Base-by-base conservation (phyloP, 768 basidiomycete species). In the Hortiboletus campestris region DNA sequence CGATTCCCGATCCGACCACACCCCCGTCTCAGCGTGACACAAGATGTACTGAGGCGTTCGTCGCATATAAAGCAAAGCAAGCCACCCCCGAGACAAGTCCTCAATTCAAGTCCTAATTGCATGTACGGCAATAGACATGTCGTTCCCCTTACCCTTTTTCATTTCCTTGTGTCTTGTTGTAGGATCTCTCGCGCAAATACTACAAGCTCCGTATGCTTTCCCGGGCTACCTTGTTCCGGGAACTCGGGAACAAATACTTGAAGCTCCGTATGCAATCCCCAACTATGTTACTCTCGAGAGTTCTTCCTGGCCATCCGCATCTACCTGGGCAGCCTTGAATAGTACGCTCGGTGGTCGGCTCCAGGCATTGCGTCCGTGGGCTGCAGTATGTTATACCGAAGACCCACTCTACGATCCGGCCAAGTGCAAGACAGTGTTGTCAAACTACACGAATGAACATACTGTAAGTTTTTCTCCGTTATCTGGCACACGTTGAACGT, bases 321-420 rank as follows among this genome's bases (percentile, higher is more conserved):
- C 62, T 6, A 11, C 31, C 2, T 63, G 62, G 62, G 46, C 22
- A 13, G 20, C 45, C 11, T 42, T 63, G 47, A 63, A 63, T 38
- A 17, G 10, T 6, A 46, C 57, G 2, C 36, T 63, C 6, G 47
- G 28, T 25, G 62, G 62, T 28, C 53, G 47, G 5, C 46, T 63
- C 2, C 49, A 59, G 29, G 22, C 51, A 2, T 43, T 63, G 25
- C 49, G 62, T 34, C 62, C 62, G 2, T 63, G 62, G 57, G 62
- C 62, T n/a, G 62, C 62, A 8, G 44, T 53, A n/a, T 46, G 51
- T 10, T 53, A 46, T 17, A 46, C 36, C 19, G 36, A 53, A 20
- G 51, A 46, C 28, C 44, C 38, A 1, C 53, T 63, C 20, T 63
- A 55, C 41, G 50, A 56, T 14, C 16, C 39, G 2, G 47, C 7